Base-by-base conservation (phyloP, 225 moss, liverwort and hornwort genomes). In the Marchantia polymorpha region DNA sequence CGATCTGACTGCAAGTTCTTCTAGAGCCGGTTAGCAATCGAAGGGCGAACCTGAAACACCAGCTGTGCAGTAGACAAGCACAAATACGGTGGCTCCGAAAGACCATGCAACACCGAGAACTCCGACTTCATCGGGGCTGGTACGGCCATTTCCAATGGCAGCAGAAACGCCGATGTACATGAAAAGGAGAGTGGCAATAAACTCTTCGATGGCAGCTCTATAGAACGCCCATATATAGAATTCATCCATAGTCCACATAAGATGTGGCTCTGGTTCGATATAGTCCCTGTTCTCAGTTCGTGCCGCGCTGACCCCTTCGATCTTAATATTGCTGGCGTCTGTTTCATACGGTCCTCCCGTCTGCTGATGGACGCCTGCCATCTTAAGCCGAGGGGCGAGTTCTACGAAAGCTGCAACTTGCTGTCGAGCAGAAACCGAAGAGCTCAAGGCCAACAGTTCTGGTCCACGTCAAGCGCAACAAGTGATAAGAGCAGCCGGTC, bases 191-290 rank as follows among this genome's bases (percentile, higher is more conserved):
- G 86, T 51, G 13, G 83, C 86, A 26, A 86, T 27, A 22, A 86
- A 83, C 60, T 86, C 86, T 31, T 78, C 86, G 13, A 86, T 79
- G 7, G n/a, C 81, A 64, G 83, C 83, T 55, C 83, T 69, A 83
- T 83, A 86, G 1, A 86, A 30, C 6, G 83, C 81, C 86, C 86
- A 86, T 30, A 63, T 60, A 3, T 12, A 51, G 17, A 86, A 22
- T 48, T 86, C 86, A 50, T 22, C 6, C 47, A 69, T 39, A 72
- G 78, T 69, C 80, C 81, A 86, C 15, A 86, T 61, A 8, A 51
- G 61, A n/a, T 75, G 78, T 2, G 83, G 75, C 0, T 7, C 6
- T 23, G 83, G 80, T 46, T 86, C 77, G 0, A 7, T n/a, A 60
- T 83, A 86, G 68, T 80, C 84, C 13, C 23, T 63, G 2, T 55